Percentiles rank a stretch among this genome's conserved stretches.
phyloP scores from a whole-genome alignment of 208 protist species.

The Leishmania turanica region DNA sequence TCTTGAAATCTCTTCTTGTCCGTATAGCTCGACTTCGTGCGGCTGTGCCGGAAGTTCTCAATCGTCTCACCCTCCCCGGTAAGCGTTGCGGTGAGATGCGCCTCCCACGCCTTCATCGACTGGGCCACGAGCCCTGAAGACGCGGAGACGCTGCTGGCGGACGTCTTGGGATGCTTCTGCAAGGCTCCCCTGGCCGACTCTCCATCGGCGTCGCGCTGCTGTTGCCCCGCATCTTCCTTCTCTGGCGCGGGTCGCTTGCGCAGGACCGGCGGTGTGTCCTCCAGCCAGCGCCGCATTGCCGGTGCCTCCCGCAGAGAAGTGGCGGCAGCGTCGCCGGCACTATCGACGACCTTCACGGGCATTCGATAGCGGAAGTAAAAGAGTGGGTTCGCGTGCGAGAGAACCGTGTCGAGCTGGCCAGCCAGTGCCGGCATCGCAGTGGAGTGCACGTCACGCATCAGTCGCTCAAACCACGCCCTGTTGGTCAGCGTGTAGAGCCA shows the following conservation, averaged over 20 bases:
- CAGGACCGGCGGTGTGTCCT: not conserved
- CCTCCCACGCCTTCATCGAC: slow-evolving; percentile 67
- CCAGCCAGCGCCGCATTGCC: slow-evolving; percentile 19
- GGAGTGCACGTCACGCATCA: slow-evolving; percentile 15
- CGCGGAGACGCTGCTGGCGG: slow-evolving; percentile 10
- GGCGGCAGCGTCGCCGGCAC: not conserved
- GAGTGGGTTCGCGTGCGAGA: slow-evolving; percentile 21
- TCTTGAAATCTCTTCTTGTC: slow-evolving; percentile 67
- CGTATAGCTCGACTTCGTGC: slow-evolving; percentile 59
- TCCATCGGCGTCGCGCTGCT: not conserved
- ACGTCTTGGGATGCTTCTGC: slow-evolving; percentile 31
- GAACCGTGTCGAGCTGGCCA: slow-evolving; percentile 25
- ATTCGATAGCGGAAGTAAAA: slow-evolving; percentile 32
- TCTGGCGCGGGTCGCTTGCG: slow-evolving; percentile 6
- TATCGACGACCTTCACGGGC: not conserved
- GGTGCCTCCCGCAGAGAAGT: slow-evolving; percentile 3
- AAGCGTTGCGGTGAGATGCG: slow-evolving; percentile 51
- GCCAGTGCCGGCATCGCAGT: slow-evolving; percentile 7
- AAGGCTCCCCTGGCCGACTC: not conserved
- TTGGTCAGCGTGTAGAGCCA: slow-evolving; percentile 69
- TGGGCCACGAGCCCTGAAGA: slow-evolving; percentile 61
- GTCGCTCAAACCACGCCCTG: slow-evolving; percentile 37
- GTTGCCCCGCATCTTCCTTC: not conserved
- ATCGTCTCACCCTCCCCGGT: slow-evolving; percentile 71
- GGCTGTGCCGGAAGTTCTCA: slow-evolving; percentile 62